A percentile compares a stretch with the other conserved stretches of the same genome.
These are phyloP conservation scores for Pseudogymnoascus sp. DNA, from an alignment of 2,329 filamentous ascomycete species.

Conservation along the genomic window DNA sequence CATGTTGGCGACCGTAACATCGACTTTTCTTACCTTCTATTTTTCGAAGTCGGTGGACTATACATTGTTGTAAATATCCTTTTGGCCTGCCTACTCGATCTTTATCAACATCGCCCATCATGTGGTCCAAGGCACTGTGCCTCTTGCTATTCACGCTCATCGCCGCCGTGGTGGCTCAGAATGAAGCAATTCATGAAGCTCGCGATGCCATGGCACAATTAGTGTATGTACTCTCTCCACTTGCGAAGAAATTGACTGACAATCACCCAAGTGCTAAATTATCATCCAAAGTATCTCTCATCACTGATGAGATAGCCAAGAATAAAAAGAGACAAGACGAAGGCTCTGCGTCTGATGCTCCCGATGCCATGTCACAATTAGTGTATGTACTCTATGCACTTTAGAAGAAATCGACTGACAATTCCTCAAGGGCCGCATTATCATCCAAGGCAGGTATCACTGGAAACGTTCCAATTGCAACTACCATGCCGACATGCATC, in stretches of 20 bases:
- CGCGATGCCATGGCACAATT: neutral
- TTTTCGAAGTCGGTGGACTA: neutral
- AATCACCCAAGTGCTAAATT: neutral
- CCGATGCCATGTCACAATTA: neutral
- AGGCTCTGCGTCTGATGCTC: neutral
- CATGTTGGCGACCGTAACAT: neutral
- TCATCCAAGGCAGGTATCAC: neutral
- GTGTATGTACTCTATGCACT: neutral
- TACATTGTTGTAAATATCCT: slow-evolving; percentile 4
- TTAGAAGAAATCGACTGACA: neutral
- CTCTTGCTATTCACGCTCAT: neutral
- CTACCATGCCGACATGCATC: neutral
- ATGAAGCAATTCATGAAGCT: neutral
- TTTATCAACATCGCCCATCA: slow-evolving; percentile 10
- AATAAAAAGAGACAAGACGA: neutral
- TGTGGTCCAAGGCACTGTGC: neutral
- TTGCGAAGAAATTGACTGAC: neutral
- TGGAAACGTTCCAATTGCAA: neutral
- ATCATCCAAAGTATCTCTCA: neutral
- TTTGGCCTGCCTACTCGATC: neutral
- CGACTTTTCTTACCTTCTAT: neutral
- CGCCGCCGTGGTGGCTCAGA: neutral
- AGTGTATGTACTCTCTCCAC: neutral
- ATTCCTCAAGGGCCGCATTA: neutral
- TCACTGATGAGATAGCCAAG: neutral